Percentiles rank a stretch among this genome's conserved stretches.
These are phyloP conservation scores for Centrapalus pauciflorus DNA, from an alignment of 129 eudicot genomes.

Conservation along the genomic window DNA sequence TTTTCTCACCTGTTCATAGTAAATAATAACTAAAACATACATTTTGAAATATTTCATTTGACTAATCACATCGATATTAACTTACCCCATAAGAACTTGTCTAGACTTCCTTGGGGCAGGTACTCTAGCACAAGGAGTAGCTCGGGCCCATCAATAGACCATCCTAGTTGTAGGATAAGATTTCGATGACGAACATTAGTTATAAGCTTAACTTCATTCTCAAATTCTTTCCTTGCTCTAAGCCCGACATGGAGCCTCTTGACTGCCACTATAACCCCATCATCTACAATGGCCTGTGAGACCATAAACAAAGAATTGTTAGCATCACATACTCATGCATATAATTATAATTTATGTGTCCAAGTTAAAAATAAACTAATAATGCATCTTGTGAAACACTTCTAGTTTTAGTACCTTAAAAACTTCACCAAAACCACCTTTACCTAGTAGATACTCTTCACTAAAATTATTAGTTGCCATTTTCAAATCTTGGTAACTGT, in stretches of 20 bases:
- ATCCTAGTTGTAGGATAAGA: slow-evolving; percentile 53
- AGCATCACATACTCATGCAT: slow-evolving; percentile 32
- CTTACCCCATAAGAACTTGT: slow-evolving; percentile 54
- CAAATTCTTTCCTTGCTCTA: slow-evolving; percentile 43
- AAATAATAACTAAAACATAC: background rate
- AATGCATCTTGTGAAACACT: background rate
- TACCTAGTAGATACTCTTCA: background rate
- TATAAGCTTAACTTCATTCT: slow-evolving; percentile 51
- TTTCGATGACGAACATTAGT: slow-evolving; percentile 64
- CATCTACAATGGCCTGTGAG: slow-evolving; percentile 45
- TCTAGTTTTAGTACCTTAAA: slow-evolving; percentile 36
- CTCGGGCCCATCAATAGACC: slow-evolving; percentile 41
- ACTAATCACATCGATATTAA: background rate
- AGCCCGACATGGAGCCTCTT: slow-evolving; percentile 35
- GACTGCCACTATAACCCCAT: slow-evolving; percentile 49
- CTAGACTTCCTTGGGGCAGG: slow-evolving; percentile 67
- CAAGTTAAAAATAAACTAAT: background rate
- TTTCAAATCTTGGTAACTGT: background rate
- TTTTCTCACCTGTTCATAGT: slow-evolving; percentile 39
- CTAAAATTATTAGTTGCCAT: background rate
- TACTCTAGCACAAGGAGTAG: slow-evolving; percentile 60
- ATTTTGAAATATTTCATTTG: background rate
- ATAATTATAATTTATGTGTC: background rate
- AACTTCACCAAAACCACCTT: slow-evolving; percentile 57
- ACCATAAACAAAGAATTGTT: slow-evolving; percentile 15